Conservation (phyloP, 805 yeast genomes). For the Hanseniaspora pseudoguilliermondii region DNA sequence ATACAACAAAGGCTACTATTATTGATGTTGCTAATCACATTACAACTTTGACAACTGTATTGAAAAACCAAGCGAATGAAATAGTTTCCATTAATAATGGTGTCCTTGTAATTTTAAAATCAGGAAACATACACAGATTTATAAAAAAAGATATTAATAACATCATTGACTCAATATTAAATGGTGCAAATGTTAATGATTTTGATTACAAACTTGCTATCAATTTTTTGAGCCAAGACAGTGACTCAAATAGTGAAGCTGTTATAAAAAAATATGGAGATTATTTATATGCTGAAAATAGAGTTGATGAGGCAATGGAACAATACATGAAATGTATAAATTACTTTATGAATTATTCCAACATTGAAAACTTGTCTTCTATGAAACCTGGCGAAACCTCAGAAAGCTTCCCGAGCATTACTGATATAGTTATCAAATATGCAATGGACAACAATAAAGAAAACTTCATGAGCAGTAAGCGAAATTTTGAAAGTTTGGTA, state of each 20-base stretch:
- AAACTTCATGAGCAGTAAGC: background rate
- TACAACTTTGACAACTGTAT: background rate
- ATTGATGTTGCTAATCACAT: background rate
- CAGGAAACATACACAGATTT: background rate
- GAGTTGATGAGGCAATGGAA: conserved; percentile 56
- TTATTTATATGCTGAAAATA: conserved; percentile 51
- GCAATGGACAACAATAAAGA: conserved; percentile 2
- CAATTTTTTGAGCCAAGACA: conserved; percentile 17
- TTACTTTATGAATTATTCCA: conserved; percentile 13
- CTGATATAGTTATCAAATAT: conserved; percentile 9
- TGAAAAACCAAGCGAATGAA: background rate
- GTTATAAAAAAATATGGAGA: conserved; percentile 58
- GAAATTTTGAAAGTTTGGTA: conserved; percentile 33
- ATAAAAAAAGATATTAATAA: background rate
- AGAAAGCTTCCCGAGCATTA: conserved; percentile 3
- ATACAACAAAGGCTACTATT: background rate
- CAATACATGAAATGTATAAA: conserved; percentile 53
- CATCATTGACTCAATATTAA: background rate
- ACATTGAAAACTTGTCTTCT: conserved; percentile 3
- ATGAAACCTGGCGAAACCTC: background rate
- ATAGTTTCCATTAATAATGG: background rate
- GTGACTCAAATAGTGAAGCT: conserved; percentile 18
- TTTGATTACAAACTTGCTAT: conserved; percentile 60
- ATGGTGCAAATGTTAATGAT: background rate
- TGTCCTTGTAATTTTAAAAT: background rate